Evolutionary conservation across 192 early-diverging fungal species (phyloP).

Genomic region (Coemansia guatemalensis): DNA sequence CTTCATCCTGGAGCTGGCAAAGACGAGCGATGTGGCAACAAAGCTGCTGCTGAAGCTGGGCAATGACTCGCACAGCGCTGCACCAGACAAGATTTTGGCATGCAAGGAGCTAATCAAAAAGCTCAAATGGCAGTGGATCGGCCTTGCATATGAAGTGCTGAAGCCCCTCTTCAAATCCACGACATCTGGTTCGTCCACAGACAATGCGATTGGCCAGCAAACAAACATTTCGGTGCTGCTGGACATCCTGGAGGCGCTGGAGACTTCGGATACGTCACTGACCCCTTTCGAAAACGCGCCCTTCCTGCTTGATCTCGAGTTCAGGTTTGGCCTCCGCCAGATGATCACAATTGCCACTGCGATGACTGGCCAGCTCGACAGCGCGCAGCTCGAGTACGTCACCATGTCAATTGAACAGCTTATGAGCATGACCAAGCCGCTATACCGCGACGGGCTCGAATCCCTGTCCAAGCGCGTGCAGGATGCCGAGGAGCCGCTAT

Average conservation of each 20-base stretch:
- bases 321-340: constrained; percentile 64
- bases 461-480: constrained; percentile 6
- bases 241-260: constrained; percentile 62
- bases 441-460: constrained; percentile 29
- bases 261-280: constrained; percentile 56
- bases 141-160: constrained; percentile 45
- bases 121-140: constrained; percentile 53
- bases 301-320: constrained; percentile 82
- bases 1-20: constrained; percentile 27
- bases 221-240: constrained; percentile 47
- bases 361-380: constrained; percentile 28
- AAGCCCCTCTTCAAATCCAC: constrained; percentile 63
- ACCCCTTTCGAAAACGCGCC: constrained; percentile 69
- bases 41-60: constrained; percentile 14
- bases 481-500: constrained; percentile 5
- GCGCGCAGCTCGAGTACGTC: constrained; percentile 65
- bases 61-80: background rate
- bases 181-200: constrained; percentile 47
- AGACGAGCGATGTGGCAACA: constrained; percentile 36
- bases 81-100: background rate
- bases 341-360: constrained; percentile 47
- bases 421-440: constrained; percentile 55
- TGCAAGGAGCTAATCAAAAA: constrained; percentile 24
- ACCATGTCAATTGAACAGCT: constrained; percentile 70
- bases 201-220: constrained; percentile 55